These are phyloP conservation scores for Russula vinacea DNA, from an alignment of 768 basidiomycete species.

Conservation along the genomic window DNA sequence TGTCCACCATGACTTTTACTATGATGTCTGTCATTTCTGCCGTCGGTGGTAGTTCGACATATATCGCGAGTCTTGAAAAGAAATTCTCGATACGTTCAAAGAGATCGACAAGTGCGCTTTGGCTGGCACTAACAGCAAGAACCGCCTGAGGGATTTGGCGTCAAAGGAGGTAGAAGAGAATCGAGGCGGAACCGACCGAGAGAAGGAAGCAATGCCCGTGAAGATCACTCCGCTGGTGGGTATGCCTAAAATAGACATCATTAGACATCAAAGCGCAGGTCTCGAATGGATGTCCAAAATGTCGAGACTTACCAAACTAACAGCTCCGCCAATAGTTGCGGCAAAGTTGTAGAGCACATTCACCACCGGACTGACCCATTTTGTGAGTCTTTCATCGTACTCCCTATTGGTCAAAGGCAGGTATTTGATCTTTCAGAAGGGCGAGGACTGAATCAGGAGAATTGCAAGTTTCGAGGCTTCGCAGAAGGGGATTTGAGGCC, in stretches of 20 bases:
- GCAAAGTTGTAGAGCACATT: neutral
- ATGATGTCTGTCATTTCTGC: neutral
- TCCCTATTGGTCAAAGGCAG: neutral
- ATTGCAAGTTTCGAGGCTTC: neutral
- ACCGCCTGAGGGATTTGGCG: neutral
- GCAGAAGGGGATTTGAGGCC: neutral
- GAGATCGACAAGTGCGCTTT: neutral
- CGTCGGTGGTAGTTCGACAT: neutral
- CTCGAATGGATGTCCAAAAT: neutral
- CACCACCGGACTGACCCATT: neutral
- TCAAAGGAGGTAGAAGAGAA: no score
- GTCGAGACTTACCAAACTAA: neutral
- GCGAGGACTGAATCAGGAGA: neutral
- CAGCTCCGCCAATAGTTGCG: neutral
- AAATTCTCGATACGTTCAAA: neutral
- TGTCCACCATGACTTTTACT: neutral
- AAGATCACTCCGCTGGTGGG: neutral
- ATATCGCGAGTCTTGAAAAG: neutral
- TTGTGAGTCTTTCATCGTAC: neutral
- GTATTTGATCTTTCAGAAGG: neutral
- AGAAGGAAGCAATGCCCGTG: slow-evolving; percentile 1
- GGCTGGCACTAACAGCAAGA: neutral
- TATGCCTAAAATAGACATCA: neutral
- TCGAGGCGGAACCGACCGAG: neutral
- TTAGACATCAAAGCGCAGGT: neutral